Percentiles rank a stretch among this genome's conserved stretches.
These are phyloP conservation scores for Sugiyamaella neomexicana DNA, from an alignment of 1,139 yeast genomes.

Conservation along the genomic window DNA sequence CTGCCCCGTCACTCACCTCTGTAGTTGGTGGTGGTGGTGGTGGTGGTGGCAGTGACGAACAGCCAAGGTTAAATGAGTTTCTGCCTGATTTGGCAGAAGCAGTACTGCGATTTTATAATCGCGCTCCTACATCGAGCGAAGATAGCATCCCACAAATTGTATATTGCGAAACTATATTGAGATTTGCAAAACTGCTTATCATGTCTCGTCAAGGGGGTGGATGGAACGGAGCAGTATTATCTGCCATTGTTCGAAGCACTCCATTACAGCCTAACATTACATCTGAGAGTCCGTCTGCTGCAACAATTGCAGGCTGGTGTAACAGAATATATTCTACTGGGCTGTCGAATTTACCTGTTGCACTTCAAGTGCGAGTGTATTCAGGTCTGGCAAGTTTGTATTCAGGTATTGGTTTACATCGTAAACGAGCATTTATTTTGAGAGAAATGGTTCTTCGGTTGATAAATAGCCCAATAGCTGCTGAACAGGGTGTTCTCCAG, in stretches of 20 bases:
- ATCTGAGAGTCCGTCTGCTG: constrained; percentile 30
- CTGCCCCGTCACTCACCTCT: neutral
- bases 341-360: constrained; percentile 46
- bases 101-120: constrained; percentile 57
- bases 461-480: constrained; percentile 35
- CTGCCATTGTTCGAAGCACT: constrained; percentile 44
- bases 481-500: constrained; percentile 4
- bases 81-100: constrained; percentile 53
- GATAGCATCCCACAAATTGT: constrained; percentile 84
- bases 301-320: constrained; percentile 40
- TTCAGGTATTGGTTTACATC: constrained; percentile 55
- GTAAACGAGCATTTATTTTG: constrained; percentile 72
- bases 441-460: constrained; percentile 58
- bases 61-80: constrained; percentile 46
- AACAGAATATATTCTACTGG: constrained; percentile 49
- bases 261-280: constrained; percentile 31
- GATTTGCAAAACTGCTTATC: constrained; percentile 64
- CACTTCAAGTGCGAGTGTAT: constrained; percentile 49
- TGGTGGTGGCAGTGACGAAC: constrained; percentile 5
- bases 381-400: constrained; percentile 67
- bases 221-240: constrained; percentile 47
- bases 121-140: constrained; percentile 59
- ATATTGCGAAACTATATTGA: constrained; percentile 67
- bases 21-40: neutral
- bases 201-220: constrained; percentile 54